These are phyloP conservation scores for Vigna nakashimae DNA, from an alignment of 306 rosid species.

Conservation along the genomic window DNA sequence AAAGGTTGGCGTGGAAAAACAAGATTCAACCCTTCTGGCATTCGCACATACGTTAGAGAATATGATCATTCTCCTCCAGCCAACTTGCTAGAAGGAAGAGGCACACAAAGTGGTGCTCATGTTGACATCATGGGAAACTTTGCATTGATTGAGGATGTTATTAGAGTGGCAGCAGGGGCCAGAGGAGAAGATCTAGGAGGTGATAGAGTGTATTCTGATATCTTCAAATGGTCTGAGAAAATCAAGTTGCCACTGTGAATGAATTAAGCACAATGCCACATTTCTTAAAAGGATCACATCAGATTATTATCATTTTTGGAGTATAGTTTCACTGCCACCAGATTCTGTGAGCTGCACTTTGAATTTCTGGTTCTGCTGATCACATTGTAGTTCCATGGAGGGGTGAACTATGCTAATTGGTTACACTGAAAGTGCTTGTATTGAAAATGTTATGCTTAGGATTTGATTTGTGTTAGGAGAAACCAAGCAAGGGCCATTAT, in stretches of 20 bases:
- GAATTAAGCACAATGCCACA: conserved; percentile 19
- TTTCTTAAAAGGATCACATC: background rate
- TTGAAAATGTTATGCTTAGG: conserved; percentile 1
- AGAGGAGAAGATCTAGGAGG: conserved; percentile 80
- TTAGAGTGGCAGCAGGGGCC: conserved; percentile 85
- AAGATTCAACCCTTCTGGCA: conserved; percentile 78
- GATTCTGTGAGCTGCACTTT: background rate
- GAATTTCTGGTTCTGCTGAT: conserved; percentile 25
- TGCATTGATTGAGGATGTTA: conserved; percentile 77
- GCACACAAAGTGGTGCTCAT: conserved; percentile 88
- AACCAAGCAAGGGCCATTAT: background rate
- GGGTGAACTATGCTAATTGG: conserved; percentile 34
- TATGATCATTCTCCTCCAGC: conserved; percentile 85
- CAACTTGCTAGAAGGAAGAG: conserved; percentile 78
- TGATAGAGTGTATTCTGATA: conserved; percentile 71
- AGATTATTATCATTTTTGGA: conserved; percentile 33
- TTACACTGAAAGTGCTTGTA: conserved; percentile 4
- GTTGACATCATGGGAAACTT: conserved; percentile 95
- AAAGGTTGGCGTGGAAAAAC: conserved; percentile 90
- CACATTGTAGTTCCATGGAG: conserved; percentile 8
- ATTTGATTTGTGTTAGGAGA: conserved; percentile 20
- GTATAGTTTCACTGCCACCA: conserved; percentile 22
- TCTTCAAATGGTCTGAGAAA: conserved; percentile 82
- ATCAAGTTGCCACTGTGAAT: conserved; percentile 63
- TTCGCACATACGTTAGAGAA: conserved; percentile 63